phyloP scores from a whole-genome alignment of 2,329 filamentous ascomycete species.

The Exophiala dermatitidis region DNA sequence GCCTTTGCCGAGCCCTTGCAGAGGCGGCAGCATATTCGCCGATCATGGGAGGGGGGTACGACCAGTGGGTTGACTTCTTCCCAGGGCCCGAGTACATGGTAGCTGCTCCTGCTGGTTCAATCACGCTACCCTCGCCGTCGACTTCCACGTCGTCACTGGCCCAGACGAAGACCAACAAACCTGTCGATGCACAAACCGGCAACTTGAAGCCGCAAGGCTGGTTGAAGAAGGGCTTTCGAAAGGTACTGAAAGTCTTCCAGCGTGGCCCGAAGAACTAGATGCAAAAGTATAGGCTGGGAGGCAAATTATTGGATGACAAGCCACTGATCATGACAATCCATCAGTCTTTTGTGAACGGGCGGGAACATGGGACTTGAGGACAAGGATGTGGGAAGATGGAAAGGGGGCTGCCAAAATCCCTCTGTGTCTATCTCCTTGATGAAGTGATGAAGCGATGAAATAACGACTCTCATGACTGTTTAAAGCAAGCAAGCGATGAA shows the following conservation, averaged over 20 bases:
- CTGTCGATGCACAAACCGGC: too few species aligned
- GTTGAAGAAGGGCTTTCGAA: background rate
- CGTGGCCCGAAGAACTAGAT: too few species aligned
- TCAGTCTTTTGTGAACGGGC: too few species aligned
- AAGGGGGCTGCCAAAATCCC: too few species aligned
- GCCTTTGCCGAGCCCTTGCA: background rate
- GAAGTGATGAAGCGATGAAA: background rate
- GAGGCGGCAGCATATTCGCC: background rate
- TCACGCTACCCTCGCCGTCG: background rate
- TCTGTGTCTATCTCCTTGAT: too few species aligned
- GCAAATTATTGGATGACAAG: too few species aligned
- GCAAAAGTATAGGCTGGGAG: too few species aligned
- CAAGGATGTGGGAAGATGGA: background rate
- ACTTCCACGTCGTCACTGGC: too few species aligned
- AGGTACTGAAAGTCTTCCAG: too few species aligned
- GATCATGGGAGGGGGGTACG: background rate
- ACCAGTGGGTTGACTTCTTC: conserved; percentile 9
- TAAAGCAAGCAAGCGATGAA: background rate
- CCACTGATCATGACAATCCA: too few species aligned
- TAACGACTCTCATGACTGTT: background rate
- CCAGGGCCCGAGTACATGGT: background rate
- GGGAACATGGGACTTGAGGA: too few species aligned
- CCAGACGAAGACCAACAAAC: too few species aligned
- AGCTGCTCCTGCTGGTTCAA: background rate
- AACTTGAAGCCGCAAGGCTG: background rate